Base-by-base conservation (phyloP, 140 eudicot species). In the Stevia rebaudiana region DNA sequence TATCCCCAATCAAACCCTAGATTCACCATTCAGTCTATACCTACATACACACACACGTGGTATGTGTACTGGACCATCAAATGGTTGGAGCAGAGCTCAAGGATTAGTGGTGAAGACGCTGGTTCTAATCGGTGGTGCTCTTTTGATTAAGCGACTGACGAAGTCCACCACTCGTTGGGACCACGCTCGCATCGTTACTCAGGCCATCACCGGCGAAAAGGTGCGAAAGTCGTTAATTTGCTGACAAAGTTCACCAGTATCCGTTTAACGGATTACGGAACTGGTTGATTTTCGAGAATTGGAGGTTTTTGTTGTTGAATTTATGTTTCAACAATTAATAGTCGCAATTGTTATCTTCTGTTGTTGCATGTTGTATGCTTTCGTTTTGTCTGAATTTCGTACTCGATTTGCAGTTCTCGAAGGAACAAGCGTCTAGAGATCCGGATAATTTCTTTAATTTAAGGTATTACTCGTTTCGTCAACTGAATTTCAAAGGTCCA, bases 111-210 rank as follows among this genome's bases (percentile, higher is more conserved):
- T 88, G 18, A 92, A 92, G 69, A 72, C 98, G 35, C 74, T 88
- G 40, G 73, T 92, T 8, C 39, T 92, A 12, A 65, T 92, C 75
- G 98, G 98, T 25, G 98, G 98, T 25, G 98, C 96, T 13, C 59
- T 92, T 47, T 69, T 88, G 69, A 71, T 92, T 5, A 86, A 84
- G 67, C 89, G 96, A 11, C 74, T 92, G 64, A 92, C 96, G 53
- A 92, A 88, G 80, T 92, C 98, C 68, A 85, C 98, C 77, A 92
- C 98, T 54, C 98, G 96, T 12, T 82, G 98, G 88, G 98, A 92
- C 88, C 98, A 92, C 71, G 82, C 98, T 16, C 86, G 90, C 50
- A 71, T 85, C 69, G 98, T 92, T 39, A 74, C 98, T n/a, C 81
- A 85, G 12, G 85, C 98, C 11, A 81, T 92, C 73, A 36, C 74